Percentiles rank a stretch among this genome's conserved stretches.
Evolutionary conservation across 768 basidiomycete species (phyloP).

Genomic region (Podaxis sp.): DNA sequence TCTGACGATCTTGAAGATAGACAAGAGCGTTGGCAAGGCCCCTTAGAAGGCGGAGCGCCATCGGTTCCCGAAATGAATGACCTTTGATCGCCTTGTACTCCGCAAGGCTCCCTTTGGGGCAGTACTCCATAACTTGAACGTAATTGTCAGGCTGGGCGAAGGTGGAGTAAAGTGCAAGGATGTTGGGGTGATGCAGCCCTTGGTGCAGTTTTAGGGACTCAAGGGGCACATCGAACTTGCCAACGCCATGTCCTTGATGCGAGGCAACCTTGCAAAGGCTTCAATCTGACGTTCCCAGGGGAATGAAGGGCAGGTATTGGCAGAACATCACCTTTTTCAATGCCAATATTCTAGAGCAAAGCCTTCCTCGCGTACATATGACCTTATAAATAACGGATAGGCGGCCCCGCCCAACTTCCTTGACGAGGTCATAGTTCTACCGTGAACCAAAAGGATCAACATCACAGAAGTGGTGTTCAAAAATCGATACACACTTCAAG

Average conservation of each 20-base stretch:
- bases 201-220: conserved; percentile 31
- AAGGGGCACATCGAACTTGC: conserved; percentile 45
- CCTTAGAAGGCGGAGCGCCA: conserved; percentile 38
- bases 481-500: neutral
- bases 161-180: conserved; percentile 44
- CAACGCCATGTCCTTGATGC: neutral
- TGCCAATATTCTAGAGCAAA: conserved; percentile 9
- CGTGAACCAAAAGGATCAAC: neutral
- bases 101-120: conserved; percentile 37
- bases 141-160: conserved; percentile 32
- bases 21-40: conserved; percentile 40
- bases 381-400: neutral
- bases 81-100: conserved; percentile 27
- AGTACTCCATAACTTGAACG: conserved; percentile 48
- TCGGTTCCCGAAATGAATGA: conserved; percentile 29
- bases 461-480: neutral
- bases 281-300: conserved; percentile 4
- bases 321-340: conserved; percentile 51
- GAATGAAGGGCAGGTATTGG: conserved; percentile 25
- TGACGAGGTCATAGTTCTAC: conserved; percentile 10
- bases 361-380: conserved; percentile 5
- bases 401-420: conserved; percentile 3
- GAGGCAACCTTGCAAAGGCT: neutral
- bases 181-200: conserved; percentile 47
- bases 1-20: conserved; percentile 40